A percentile compares a stretch with the other conserved stretches of the same genome.
phyloP scores from a whole-genome alignment of 148 eudicot species.

The Arbutus unedo region DNA sequence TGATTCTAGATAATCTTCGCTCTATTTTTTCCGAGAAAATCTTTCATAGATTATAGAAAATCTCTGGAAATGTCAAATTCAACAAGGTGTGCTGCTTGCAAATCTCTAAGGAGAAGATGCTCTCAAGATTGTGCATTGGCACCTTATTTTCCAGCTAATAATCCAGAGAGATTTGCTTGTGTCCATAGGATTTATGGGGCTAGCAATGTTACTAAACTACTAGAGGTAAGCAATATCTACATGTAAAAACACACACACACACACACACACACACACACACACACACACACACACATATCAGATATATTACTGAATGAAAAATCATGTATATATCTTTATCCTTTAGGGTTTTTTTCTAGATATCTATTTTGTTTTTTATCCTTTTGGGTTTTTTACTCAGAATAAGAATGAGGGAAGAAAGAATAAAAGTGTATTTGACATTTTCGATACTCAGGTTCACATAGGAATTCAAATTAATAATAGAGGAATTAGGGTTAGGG shows the following conservation, averaged over 20 bases:
- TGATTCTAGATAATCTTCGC: not conserved
- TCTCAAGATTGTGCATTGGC: slow-evolving; percentile 47
- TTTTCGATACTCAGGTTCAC: too few species aligned
- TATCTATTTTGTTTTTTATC: too few species aligned
- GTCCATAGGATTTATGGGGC: slow-evolving; percentile 53
- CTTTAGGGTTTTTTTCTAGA: too few species aligned
- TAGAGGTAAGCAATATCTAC: slow-evolving; percentile 28
- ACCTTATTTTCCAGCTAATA: slow-evolving; percentile 32
- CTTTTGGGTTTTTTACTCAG: too few species aligned
- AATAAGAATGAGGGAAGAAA: too few species aligned
- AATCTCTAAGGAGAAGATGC: slow-evolving; percentile 40
- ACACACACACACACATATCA: too few species aligned
- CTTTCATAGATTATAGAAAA: slow-evolving; percentile 18
- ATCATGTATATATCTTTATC: too few species aligned
- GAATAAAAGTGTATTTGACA: too few species aligned
- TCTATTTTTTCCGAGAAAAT: not conserved
- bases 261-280: too few species aligned
- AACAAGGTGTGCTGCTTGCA: slow-evolving; percentile 55
- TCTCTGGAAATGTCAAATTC: slow-evolving; percentile 27
- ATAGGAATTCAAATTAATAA: too few species aligned
- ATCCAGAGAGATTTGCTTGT: slow-evolving; percentile 38
- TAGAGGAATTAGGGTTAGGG: too few species aligned
- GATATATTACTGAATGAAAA: too few species aligned
- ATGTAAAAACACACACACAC: not conserved
- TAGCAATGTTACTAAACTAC: slow-evolving; percentile 38